Percentiles rank a stretch among this genome's conserved stretches.
phyloP scores from a whole-genome alignment of 768 basidiomycete genomes.

The Hirschioporus abietinus region DNA sequence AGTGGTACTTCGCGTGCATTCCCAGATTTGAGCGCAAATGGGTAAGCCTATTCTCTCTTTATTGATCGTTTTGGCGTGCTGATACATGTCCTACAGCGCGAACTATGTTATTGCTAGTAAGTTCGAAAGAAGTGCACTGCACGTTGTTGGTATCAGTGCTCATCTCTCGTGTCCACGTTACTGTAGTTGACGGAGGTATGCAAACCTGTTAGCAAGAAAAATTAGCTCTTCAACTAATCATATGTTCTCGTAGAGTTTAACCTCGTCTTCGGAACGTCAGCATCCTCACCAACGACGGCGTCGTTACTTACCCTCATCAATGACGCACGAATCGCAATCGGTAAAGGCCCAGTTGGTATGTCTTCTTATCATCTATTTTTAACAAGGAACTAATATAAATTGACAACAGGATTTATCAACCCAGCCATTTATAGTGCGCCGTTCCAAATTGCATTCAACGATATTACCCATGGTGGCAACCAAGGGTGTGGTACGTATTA shows the following conservation, averaged over 20 bases:
- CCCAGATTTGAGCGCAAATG: constrained; percentile 33
- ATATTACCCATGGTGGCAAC: constrained; percentile 21
- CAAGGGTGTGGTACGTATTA: constrained; percentile 22
- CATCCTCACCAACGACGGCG: constrained; percentile 30
- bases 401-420: constrained; percentile 39
- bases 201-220: neutral
- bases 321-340: constrained; percentile 29
- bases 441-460: constrained; percentile 20
- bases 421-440: constrained; percentile 36
- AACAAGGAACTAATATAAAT: neutral
- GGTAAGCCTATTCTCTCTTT: constrained; percentile 15
- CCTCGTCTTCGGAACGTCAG: constrained; percentile 31
- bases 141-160: neutral
- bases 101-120: constrained; percentile 25
- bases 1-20: constrained; percentile 21
- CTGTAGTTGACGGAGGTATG: neutral
- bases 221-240: constrained; percentile 11
- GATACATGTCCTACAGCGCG: constrained; percentile 14
- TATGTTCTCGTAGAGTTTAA: constrained; percentile 21
- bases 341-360: constrained; percentile 28
- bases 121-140: constrained; percentile 5
- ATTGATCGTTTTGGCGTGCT: neutral
- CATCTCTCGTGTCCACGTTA: neutral
- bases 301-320: constrained; percentile 31
- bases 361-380: neutral